These are phyloP conservation scores for Erodium moschatum DNA, from an alignment of 441 rosid species.

Conservation along the genomic window DNA sequence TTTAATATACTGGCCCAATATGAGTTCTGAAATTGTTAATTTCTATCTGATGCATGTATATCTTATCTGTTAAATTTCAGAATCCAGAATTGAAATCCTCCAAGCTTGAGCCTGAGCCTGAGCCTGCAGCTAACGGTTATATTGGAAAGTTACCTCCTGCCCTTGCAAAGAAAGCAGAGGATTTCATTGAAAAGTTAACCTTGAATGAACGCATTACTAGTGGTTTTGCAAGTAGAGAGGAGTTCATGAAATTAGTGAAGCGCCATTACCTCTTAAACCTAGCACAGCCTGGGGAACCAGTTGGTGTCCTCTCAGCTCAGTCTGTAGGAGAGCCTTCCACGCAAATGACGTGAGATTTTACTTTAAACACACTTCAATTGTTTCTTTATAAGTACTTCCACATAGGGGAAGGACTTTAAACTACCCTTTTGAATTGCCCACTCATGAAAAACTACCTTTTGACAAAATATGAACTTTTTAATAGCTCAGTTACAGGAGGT, in stretches of 20 bases:
- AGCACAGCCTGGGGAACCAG: conserved; percentile 99
- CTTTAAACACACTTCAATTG: conserved; percentile 13
- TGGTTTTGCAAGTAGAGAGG: conserved; percentile 38
- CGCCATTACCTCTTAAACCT: conserved; percentile 73
- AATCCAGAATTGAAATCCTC: conserved; percentile 56
- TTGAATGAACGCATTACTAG: conserved; percentile 32
- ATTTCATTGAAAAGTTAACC: conserved; percentile 42
- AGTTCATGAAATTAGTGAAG: conserved; percentile 53
- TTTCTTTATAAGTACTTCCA: background rate
- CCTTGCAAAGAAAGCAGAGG: conserved; percentile 61
- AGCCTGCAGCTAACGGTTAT: conserved; percentile 35
- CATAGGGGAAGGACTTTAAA: too few species aligned
- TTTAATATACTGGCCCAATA: conserved; percentile 16
- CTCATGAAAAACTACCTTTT: too few species aligned
- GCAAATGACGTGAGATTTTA: conserved; percentile 84
- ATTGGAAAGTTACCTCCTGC: conserved; percentile 52
- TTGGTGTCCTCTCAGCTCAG: conserved; percentile 96
- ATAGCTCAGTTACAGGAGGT: too few species aligned
- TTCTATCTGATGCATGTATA: conserved; percentile 10
- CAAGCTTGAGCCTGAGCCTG: conserved; percentile 31
- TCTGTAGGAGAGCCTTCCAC: conserved; percentile 99
- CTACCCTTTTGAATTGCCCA: too few species aligned
- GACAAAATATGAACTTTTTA: too few species aligned
- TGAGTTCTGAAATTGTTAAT: conserved; percentile 12
- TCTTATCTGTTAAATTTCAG: conserved; percentile 36